Base-by-base conservation (phyloP, 2,329 filamentous ascomycete genomes). In the Alternaria sp. region DNA sequence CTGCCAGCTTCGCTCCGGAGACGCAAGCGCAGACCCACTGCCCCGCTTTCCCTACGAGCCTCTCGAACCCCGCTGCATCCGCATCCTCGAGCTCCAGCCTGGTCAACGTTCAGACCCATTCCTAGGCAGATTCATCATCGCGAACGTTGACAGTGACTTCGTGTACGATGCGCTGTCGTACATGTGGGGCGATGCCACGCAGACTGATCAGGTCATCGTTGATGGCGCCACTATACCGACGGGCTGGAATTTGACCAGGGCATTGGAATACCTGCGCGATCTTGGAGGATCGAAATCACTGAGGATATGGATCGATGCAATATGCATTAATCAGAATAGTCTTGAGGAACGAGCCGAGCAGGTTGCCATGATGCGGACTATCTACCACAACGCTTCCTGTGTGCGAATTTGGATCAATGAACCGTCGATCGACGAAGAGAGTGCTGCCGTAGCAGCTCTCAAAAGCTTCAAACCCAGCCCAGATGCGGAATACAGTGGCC, bases 401-500 rank as follows among this genome's bases (percentile, higher is more conserved):
- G 44, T 23, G 12, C 44, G 17, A 1, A 25, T 46, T 3, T 46
- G 44, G 44, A 25, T 46, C 44, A 46, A 46, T 15, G 19, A 46
- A 46, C 44, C 44, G 8, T 46, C 44, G 15, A 8, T 46, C 12
- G 44, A 46, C 12, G 7, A 46, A 2, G 1, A 46, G 12, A 46
- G 13, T n/a, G 12, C 11, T 12, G 19, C 44, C 9, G 44, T 46
- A 9, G 19, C 44, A 25, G 19, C 19, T 25, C 19, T 46, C 0
- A 15, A 46, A 15, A 9, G 6, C 12, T 46, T 46, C 0, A 13
- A 23, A 9, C 2, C 0, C 2, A 23, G 1, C 1, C 11, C 19
- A 1, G 0, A 15, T 4, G 15, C 36, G 0, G 44, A 9, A 5
- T 0, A 5, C 3, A 0, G 19, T 15, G 19, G 44, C 3, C 19